These are phyloP conservation scores for Speleostelium caveatum DNA, from an alignment of 78 protist genomes.

Conservation along the genomic window DNA sequence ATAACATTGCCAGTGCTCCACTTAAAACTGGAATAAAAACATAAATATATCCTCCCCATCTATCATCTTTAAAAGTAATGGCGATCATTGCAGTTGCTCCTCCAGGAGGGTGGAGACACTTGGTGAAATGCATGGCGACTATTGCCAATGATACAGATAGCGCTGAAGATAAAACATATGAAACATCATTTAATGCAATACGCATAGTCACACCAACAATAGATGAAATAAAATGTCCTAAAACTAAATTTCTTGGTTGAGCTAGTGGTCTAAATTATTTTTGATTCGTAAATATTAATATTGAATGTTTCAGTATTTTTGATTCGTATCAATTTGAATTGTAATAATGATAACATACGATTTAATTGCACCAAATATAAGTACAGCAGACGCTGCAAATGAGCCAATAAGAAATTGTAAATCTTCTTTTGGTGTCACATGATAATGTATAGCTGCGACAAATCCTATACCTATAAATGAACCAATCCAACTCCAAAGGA, in stretches of 20 bases:
- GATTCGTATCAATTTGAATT: no score
- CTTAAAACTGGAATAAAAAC: conserved; percentile 38
- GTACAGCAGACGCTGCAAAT: conserved; percentile 85
- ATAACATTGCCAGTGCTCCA: conserved; percentile 36
- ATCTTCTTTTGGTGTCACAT: neutral
- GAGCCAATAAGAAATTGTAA: conserved; percentile 57
- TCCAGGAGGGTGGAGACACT: conserved; percentile 84
- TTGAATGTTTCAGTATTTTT: no score
- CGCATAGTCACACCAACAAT: conserved; percentile 58
- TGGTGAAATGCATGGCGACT: conserved; percentile 64
- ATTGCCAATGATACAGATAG: conserved; percentile 57
- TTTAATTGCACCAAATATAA: conserved; percentile 73
- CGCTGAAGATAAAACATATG: conserved; percentile 13
- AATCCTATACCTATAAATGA: conserved; percentile 36
- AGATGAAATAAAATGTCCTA: conserved; percentile 75
- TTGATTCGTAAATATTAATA: no score
- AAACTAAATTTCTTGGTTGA: conserved; percentile 82
- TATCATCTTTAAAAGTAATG: neutral
- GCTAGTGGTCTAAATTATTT: conserved; percentile 82
- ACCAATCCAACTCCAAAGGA: conserved; percentile 27
- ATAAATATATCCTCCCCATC: conserved; percentile 55
- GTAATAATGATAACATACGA: no score
- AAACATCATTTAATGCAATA: neutral
- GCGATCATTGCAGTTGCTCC: conserved; percentile 83
- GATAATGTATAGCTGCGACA: conserved; percentile 42